A percentile compares a stretch with the other conserved stretches of the same genome.
Conservation (phyloP, 2,329 filamentous ascomycete genomes). For the Ceratocystis diversiconidia region DNA sequence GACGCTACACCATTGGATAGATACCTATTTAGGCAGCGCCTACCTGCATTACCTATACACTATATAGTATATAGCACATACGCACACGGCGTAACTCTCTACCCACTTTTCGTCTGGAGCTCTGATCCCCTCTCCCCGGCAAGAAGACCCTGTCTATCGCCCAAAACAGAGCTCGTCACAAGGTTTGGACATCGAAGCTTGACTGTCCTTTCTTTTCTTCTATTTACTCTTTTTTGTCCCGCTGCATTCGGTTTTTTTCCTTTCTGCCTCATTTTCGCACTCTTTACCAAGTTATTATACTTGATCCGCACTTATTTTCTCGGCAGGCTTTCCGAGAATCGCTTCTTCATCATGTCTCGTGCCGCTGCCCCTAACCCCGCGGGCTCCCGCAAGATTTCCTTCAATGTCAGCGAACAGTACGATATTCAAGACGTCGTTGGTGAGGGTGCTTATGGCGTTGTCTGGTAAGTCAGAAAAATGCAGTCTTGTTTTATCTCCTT, state of each 20-base stretch:
- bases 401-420: constrained; percentile 99
- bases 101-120: constrained; percentile 12
- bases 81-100: too few relatives aligned
- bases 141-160: constrained; percentile 3
- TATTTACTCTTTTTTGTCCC: neutral
- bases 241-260: constrained; percentile 5
- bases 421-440: constrained; percentile 99
- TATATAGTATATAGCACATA: too few relatives aligned
- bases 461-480: constrained; percentile 54
- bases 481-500: neutral
- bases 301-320: neutral
- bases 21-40: neutral
- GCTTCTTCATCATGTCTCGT: constrained; percentile 36
- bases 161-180: constrained; percentile 3
- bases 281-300: constrained; percentile 9
- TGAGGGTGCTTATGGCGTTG: constrained; percentile 94
- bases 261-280: constrained; percentile 8
- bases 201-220: constrained; percentile 3
- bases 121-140: constrained; percentile 7
- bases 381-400: constrained; percentile 85
- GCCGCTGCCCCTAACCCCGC: constrained; percentile 41
- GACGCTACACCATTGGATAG: neutral
- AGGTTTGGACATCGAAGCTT: neutral
- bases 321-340: constrained; percentile 14
- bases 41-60: neutral